Base-by-base conservation (phyloP, 495 filamentous ascomycete species). In the Filosporella fistucella region DNA sequence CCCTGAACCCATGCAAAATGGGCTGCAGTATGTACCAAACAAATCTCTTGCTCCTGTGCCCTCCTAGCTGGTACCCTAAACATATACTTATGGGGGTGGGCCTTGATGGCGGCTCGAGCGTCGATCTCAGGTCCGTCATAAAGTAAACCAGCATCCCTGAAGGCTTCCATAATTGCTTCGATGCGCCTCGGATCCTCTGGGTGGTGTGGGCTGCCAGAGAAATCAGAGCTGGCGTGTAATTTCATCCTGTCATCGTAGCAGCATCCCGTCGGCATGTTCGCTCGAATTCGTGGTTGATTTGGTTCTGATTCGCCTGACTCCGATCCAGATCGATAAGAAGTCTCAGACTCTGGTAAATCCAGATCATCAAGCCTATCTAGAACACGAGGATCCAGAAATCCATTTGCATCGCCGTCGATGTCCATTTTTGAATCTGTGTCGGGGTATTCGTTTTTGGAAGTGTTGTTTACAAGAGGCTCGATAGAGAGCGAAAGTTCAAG, bases 201-300 rank as follows among this genome's bases (percentile, higher is more conserved):
- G 53, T 99, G 93, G 47, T 89, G 80, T 14, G 91, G 86, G 33
- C 71, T 71, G 35, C 62, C 72, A 56, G 59, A 75, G 75, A 65
- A 75, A 53, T 85, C 78, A 4, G 89, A 76, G 56, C 95, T 94
- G 28, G 83, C 83, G 59, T 98, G 93, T 51, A 86, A 82, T 42
- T 89, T 86, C 93, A 98, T 98, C 16, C 90, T 80, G 20, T 80
- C 76, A 68, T 98, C 93, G 62, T 96, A 98, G 54, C 89, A 93
- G 34, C 85, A 75, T 28, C 94, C 82, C 7, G 87, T 85, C 4
- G 87, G 67, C 37, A 89, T 65, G 20, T 63, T 30, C 16, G 65
- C 59, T 16, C 54, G 42, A 10, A n/a, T 3, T 1, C 24, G 3
- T 14, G 42, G 20, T 23, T 10, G 5, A 12, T 33, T 20, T n/a